Evolutionary conservation across 805 yeast species (phyloP).

Genomic region (Spathaspora sp.): DNA sequence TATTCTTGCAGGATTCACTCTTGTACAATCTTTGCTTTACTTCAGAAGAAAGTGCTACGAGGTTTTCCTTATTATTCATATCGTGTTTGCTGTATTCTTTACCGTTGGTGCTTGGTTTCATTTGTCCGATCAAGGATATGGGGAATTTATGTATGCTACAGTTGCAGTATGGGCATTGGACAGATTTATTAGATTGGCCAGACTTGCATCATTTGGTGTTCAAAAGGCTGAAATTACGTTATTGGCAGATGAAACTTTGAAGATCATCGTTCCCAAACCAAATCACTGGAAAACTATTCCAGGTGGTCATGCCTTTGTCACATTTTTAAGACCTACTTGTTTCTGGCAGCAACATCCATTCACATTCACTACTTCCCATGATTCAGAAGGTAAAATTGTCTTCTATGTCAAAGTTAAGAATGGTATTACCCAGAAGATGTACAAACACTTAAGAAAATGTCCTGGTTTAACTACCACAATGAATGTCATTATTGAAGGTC

Average conservation of each 20-base stretch:
- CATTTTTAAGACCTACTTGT: slow-evolving; percentile 27
- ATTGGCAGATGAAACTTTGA: slow-evolving; percentile 33
- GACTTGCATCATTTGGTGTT: slow-evolving; percentile 30
- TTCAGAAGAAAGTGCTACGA: slow-evolving; percentile 59
- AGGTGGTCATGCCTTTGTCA: slow-evolving; percentile 40
- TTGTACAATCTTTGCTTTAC: slow-evolving; percentile 47
- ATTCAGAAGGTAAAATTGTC: slow-evolving; percentile 21
- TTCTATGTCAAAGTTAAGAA: slow-evolving; percentile 35
- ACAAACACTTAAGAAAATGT: slow-evolving; percentile 18
- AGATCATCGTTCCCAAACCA: slow-evolving; percentile 34
- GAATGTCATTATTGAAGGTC: slow-evolving; percentile 55
- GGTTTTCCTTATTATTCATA: slow-evolving; percentile 29
- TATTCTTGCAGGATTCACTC: slow-evolving; percentile 45
- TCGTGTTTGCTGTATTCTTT: slow-evolving; percentile 37
- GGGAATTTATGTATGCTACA: slow-evolving; percentile 24
- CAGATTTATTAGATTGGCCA: slow-evolving; percentile 22
- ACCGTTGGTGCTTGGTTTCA: slow-evolving; percentile 59
- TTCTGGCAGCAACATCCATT: slow-evolving; percentile 45
- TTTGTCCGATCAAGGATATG: slow-evolving; percentile 23
- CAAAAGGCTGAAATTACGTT: slow-evolving; percentile 29
- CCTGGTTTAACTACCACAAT: slow-evolving; percentile 26
- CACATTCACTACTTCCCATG: slow-evolving; percentile 27
- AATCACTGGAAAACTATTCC: slow-evolving; percentile 34
- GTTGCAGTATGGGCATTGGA: slow-evolving; percentile 37
- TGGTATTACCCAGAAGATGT: slow-evolving; percentile 33